A percentile compares a stretch with the other conserved stretches of the same genome.
phyloP scores from a whole-genome alignment of 1,284 basidiomycete species.

The Malassezia caprae region DNA sequence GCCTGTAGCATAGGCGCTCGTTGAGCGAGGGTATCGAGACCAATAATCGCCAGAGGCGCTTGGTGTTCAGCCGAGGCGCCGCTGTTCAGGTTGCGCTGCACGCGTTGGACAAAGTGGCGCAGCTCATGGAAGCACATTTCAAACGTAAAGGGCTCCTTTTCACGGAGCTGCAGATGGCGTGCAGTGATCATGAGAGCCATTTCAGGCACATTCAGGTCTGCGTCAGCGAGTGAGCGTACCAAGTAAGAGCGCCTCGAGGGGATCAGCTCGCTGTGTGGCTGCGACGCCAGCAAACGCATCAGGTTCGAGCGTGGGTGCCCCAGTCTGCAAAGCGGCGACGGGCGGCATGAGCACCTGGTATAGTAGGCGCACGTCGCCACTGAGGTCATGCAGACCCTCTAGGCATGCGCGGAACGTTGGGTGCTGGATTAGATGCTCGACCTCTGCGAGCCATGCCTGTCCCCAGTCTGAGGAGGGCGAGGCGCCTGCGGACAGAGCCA shows the following conservation, averaged over 20 bases:
- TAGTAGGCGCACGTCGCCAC: slow-evolving; percentile 27
- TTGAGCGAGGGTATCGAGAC: slow-evolving; percentile 1
- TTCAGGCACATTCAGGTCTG: slow-evolving; percentile 31
- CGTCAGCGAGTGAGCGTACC: slow-evolving; percentile 11
- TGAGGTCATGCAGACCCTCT: slow-evolving; percentile 23
- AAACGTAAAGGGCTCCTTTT: slow-evolving; percentile 41
- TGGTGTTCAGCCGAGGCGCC: not conserved
- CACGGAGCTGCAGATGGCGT: slow-evolving; percentile 36
- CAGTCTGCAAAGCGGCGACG: slow-evolving; percentile 4
- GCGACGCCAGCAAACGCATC: slow-evolving; percentile 15
- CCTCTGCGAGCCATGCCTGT: not conserved
- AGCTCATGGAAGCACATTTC: slow-evolving; percentile 42
- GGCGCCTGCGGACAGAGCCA: slow-evolving; percentile 12
- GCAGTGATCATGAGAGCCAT: slow-evolving; percentile 37
- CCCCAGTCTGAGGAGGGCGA: not conserved
- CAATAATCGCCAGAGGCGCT: not conserved
- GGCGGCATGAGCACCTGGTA: slow-evolving; percentile 18
- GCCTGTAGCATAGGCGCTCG: slow-evolving; percentile 14
- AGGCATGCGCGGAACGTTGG: slow-evolving; percentile 18
- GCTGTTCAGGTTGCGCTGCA: slow-evolving; percentile 8
- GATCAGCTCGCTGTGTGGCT: slow-evolving; percentile 13
- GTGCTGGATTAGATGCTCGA: slow-evolving; percentile 16
- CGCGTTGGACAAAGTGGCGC: slow-evolving; percentile 22
- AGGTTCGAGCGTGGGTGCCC: slow-evolving; percentile 9
- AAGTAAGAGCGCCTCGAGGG: not conserved